Conservation (phyloP, 345 rosid species). For the Brassica cretica region DNA sequence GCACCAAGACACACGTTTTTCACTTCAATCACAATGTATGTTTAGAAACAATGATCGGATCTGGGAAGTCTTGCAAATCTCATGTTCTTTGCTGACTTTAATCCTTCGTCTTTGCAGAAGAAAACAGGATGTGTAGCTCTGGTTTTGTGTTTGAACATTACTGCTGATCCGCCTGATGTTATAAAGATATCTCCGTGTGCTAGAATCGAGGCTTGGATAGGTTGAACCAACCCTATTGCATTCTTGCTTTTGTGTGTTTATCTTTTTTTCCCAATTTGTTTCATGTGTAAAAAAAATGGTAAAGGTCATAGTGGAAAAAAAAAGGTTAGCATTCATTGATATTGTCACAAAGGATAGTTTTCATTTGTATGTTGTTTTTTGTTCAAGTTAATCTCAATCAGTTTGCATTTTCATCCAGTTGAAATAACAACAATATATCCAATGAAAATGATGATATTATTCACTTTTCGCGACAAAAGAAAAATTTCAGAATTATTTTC, state of each 20-base stretch:
- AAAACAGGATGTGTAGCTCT: conserved; percentile 98
- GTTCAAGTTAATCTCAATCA: too few species aligned
- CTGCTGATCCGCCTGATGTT: conserved; percentile 99
- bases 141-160: conserved; percentile 92
- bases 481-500: not conserved
- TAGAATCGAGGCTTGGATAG: conserved; percentile 99
- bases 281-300: too few species aligned
- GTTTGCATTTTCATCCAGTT: too few species aligned
- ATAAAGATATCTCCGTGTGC: conserved; percentile 99
- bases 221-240: conserved; percentile 34
- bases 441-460: not conserved
- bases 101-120: conserved; percentile 70
- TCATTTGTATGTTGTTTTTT: too few species aligned
- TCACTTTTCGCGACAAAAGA: not conserved
- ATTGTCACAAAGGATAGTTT: too few species aligned
- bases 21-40: too few species aligned
- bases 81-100: conserved; percentile 14
- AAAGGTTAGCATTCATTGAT: too few species aligned
- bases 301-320: too few species aligned
- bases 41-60: not conserved
- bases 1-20: too few species aligned
- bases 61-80: not conserved
- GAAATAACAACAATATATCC: not conserved
- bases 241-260: conserved; percentile 20
- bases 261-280: not conserved